These are phyloP conservation scores for Paspalum notatum DNA, from an alignment of 176 grass and related monocot species.

Conservation along the genomic window DNA sequence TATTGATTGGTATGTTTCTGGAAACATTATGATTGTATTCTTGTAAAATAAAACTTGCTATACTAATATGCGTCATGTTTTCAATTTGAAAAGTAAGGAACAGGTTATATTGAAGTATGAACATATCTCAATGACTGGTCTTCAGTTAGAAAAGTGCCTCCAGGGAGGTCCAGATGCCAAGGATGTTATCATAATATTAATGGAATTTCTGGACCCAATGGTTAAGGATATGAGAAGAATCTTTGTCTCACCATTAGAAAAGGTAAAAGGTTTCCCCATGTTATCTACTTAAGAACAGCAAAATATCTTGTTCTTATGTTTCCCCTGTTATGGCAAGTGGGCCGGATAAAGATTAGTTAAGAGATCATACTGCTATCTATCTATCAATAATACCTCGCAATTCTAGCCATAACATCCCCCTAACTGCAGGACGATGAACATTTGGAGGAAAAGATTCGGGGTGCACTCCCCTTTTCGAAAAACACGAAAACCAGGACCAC, in stretches of 20 bases:
- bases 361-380: no score
- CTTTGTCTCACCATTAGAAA: not conserved
- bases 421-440: not conserved
- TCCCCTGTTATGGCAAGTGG: no score
- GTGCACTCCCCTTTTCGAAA: not conserved
- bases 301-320: no score
- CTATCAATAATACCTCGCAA: no score
- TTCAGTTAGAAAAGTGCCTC: not conserved
- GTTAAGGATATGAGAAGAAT: not conserved
- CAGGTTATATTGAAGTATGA: not conserved
- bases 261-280: constrained; percentile 16
- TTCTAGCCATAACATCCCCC: no score
- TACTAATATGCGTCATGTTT: constrained; percentile 9
- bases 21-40: not conserved
- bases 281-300: no score
- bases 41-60: not conserved
- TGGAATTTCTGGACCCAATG: not conserved
- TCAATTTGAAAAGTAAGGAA: not conserved
- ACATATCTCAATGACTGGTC: not conserved
- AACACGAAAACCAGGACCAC: no score
- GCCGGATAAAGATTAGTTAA: no score
- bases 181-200: not conserved
- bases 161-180: not conserved
- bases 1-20: not conserved
- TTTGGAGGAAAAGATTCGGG: not conserved